Evolutionary conservation across 345 rosid genomes (phyloP), one percentile per base, ranked within the genome.

Genomic region (Bruguiera parviflora): DNA sequence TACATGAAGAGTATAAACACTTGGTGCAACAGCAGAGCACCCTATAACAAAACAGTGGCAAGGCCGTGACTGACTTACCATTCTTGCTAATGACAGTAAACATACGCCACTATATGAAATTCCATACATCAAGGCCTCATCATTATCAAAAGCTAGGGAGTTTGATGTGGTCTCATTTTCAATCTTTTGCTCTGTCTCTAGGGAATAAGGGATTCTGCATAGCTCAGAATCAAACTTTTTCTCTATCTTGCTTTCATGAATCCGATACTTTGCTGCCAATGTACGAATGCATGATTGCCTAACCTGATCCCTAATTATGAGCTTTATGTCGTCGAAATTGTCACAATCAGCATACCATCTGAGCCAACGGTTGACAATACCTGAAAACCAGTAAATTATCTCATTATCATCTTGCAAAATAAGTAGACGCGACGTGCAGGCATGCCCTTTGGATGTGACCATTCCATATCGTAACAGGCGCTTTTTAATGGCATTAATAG

Each of bases 251-350:
- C 65, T 65, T 78, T 93, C 97, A 73, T 85, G 88, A 72, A 85
- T 82, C 65, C 91, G 74, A 71, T 87, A 89, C 71, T 91, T 93
- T 55, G 89, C 80, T 15, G 96, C 98, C 68, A 93, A 82, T 64
- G 98, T 93, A 32, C 88, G 94, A 65, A 91, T 77, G 79, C 98
- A 93, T 35, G 98, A 93, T 79, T 80, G 83, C 73, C 90, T 83
- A 49, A 91, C 79, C 74, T 79, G 77, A 68, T 80, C 69, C 32
- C 74, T 77, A 57, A 93, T 79, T 20, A 89, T 78, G 53, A 58
- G 74, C 83, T 85, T 86, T 68, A 93, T 47, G 73, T 91, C 97
- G 65, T 80, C 69, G 47, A 86, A 89, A 81, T 91, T 93, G 74
- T 75, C 80, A 78, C 85, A 91, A 27, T 83, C 79, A 37, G 66